Conservation (phyloP, 176 grass and related monocot genomes). For the Eremochloa ophiuroides region DNA sequence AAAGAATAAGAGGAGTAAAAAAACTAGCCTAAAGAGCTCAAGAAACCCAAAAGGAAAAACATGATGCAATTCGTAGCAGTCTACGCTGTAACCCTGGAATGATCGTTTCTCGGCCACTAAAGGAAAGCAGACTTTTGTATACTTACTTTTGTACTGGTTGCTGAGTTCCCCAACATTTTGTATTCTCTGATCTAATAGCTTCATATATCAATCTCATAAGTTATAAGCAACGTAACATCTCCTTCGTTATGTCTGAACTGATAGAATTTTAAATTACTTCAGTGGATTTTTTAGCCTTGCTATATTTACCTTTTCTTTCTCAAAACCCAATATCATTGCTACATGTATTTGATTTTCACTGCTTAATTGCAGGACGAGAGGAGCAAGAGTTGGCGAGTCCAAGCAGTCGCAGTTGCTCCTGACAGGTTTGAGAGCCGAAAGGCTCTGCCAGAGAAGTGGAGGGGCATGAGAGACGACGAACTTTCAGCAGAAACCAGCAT, state of each 20-base stretch:
- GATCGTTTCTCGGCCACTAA: no score
- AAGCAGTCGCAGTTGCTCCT: slow-evolving; percentile 71
- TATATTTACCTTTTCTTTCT: neutral
- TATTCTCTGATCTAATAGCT: neutral
- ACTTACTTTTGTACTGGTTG: neutral
- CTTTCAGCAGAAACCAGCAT: slow-evolving; percentile 68
- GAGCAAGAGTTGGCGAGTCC: slow-evolving; percentile 82
- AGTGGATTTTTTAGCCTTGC: no score
- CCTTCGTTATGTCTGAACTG: neutral
- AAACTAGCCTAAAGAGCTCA: no score
- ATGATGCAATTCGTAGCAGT: neutral
- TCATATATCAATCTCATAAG: neutral
- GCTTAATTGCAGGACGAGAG: slow-evolving; percentile 71
- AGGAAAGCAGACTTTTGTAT: neutral
- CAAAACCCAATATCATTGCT: neutral
- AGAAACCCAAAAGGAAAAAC: neutral
- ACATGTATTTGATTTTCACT: neutral
- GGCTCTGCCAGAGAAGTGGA: slow-evolving; percentile 76
- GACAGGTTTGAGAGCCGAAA: slow-evolving; percentile 84
- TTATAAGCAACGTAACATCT: neutral
- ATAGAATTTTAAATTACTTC: neutral
- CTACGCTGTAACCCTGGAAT: neutral
- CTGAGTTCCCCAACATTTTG: neutral
- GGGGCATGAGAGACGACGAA: slow-evolving; percentile 80
- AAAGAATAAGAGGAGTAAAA: no score